phyloP scores from a whole-genome alignment of 176 grass and related monocot genomes.

The Cenchrus purpureus region DNA sequence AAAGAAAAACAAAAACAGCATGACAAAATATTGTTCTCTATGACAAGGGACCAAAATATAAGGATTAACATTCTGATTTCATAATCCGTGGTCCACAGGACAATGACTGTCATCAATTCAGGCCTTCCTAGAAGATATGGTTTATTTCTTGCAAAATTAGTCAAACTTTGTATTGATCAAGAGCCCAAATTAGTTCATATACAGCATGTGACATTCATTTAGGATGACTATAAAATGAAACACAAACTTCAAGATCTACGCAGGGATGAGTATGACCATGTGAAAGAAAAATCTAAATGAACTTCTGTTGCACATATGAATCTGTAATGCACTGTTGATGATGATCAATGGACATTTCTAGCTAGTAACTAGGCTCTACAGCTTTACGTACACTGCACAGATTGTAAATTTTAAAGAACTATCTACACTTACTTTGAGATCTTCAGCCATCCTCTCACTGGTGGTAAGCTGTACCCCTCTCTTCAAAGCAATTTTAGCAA shows the following conservation, averaged over 20 bases:
- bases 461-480: slow-evolving; percentile 89
- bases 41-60: background rate
- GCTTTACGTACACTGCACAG: background rate
- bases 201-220: background rate
- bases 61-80: slow-evolving; percentile 11
- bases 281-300: slow-evolving; percentile 6
- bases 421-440: slow-evolving; percentile 76
- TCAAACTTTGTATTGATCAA: slow-evolving; percentile 3
- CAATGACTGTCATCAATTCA: slow-evolving; percentile 27
- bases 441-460: slow-evolving; percentile 96
- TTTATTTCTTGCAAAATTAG: slow-evolving; percentile 15
- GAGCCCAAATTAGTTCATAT: background rate
- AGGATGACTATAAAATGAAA: background rate
- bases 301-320: slow-evolving; percentile 23
- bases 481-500: slow-evolving; percentile 94
- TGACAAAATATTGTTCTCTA: background rate
- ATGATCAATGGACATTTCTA: slow-evolving; percentile 21
- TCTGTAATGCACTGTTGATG: background rate
- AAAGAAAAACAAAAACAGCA: slow-evolving; percentile 13
- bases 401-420: background rate
- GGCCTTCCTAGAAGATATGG: background rate
- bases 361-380: background rate
- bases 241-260: slow-evolving; percentile 8
- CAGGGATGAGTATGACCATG: slow-evolving; percentile 19
- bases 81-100: background rate